A percentile compares a stretch with the other conserved stretches of the same genome.
Conservation (phyloP, 177 flowering plant species). For the Telopea speciosissima region DNA sequence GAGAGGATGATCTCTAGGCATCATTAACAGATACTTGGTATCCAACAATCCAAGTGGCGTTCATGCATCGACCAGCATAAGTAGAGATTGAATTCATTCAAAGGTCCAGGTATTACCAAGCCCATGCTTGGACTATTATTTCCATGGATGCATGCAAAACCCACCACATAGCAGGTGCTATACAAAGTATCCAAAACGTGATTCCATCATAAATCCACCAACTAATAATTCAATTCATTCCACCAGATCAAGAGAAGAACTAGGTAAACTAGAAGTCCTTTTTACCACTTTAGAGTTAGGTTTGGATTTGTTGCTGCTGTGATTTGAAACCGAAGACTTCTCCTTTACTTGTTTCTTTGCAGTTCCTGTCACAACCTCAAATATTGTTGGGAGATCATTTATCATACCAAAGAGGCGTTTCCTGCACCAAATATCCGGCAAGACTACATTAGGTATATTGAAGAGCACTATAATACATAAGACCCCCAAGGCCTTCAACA, state of each 20-base stretch:
- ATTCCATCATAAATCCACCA: too few species aligned
- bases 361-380: conserved; percentile 64
- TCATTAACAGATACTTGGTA: too few species aligned
- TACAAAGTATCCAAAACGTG: too few species aligned
- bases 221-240: background rate
- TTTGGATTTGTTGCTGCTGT: conserved; percentile 65
- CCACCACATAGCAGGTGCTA: too few species aligned
- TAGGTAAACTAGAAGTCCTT: background rate
- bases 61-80: too few species aligned
- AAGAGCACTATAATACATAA: background rate
- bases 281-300: conserved; percentile 54
- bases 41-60: too few species aligned
- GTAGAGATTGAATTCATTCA: too few species aligned
- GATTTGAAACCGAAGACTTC: conserved; percentile 59
- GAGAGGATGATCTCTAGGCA: background rate
- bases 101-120: too few species aligned
- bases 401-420: conserved; percentile 79
- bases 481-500: background rate
- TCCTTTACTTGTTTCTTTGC: conserved; percentile 71
- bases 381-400: conserved; percentile 79
- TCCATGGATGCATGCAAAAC: too few species aligned
- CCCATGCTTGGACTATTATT: too few species aligned
- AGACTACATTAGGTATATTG: background rate
- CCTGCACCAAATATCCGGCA: conserved; percentile 34
- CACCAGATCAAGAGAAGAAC: background rate